phyloP scores from a whole-genome alignment of 352 stramenopile genomes.

The Phytophthora idaei region DNA sequence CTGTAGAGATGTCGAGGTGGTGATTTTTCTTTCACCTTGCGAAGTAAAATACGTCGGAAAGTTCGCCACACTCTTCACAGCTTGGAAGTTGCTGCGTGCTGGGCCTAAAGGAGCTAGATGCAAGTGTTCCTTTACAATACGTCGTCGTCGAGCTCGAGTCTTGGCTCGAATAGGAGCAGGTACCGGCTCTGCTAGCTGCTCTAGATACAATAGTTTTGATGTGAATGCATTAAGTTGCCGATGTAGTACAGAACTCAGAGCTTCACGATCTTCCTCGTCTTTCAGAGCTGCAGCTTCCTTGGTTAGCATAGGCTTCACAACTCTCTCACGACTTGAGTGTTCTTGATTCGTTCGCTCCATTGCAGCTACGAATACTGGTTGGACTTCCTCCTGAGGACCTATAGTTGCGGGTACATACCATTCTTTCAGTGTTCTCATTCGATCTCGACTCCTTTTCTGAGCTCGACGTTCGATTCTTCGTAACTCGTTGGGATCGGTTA shows the following conservation, averaged over 20 bases:
- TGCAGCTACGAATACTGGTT: constrained; percentile 45
- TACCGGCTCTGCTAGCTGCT: constrained; percentile 17
- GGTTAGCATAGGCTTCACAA: constrained; percentile 15
- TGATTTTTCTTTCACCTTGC: constrained; percentile 10
- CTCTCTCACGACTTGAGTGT: constrained; percentile 7
- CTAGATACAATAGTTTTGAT: constrained; percentile 44
- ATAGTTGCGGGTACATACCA: constrained; percentile 50
- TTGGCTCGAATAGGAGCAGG: constrained; percentile 11
- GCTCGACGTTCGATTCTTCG: constrained; percentile 36
- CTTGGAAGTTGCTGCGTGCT: constrained; percentile 13
- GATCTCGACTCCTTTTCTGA: constrained; percentile 48
- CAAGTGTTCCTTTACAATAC: constrained; percentile 25
- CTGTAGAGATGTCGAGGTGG: constrained; percentile 24
- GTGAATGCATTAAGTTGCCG: constrained; percentile 34
- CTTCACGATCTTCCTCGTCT: constrained; percentile 32
- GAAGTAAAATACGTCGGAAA: constrained; percentile 5
- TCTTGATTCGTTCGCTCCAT: constrained; percentile 2
- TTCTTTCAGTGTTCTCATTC: constrained; percentile 47
- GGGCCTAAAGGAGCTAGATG: constrained; percentile 17
- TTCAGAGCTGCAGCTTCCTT: constrained; percentile 26
- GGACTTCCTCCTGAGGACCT: constrained; percentile 37
- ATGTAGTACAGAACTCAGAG: constrained; percentile 16
- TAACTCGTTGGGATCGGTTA: constrained; percentile 44
- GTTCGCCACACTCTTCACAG: constrained; percentile 15
- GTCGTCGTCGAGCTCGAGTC: constrained; percentile 22